Evolutionary conservation across 345 rosid species (phyloP).

Genomic region (Gossypium australe): DNA sequence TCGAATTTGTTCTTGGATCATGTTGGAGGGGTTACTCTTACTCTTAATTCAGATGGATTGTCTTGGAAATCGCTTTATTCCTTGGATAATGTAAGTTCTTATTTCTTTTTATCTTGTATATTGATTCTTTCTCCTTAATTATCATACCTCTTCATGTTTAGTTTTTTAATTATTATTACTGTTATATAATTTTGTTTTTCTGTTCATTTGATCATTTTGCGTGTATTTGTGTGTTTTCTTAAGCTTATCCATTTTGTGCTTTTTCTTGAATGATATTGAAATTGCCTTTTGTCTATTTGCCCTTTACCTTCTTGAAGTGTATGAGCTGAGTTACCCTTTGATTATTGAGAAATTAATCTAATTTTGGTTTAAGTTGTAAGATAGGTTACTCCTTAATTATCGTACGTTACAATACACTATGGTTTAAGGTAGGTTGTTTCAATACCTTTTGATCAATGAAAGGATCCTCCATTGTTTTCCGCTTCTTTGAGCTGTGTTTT

Average conservation of each 20-base stretch:
- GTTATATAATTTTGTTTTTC: neutral
- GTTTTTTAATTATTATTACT: neutral
- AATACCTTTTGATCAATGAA: constrained; percentile 40
- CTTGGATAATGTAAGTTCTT: constrained; percentile 39
- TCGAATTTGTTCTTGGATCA: constrained; percentile 37
- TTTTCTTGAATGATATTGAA: neutral
- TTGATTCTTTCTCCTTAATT: neutral
- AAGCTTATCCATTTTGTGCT: neutral
- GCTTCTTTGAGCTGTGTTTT: constrained; percentile 2
- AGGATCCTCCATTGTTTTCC: neutral
- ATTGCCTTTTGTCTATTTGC: neutral
- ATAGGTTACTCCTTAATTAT: constrained; percentile 28
- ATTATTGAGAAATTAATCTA: neutral
- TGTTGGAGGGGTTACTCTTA: constrained; percentile 54
- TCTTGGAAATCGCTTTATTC: constrained; percentile 63
- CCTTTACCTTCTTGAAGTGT: neutral
- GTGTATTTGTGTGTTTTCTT: too few relatives aligned
- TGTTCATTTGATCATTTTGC: neutral
- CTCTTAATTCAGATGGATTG: constrained; percentile 54
- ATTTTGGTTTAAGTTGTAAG: constrained; percentile 22
- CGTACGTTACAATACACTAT: constrained; percentile 36
- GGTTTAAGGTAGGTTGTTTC: constrained; percentile 34
- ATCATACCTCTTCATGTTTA: neutral
- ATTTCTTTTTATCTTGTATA: neutral
- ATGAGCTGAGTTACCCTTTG: constrained; percentile 3